These are phyloP conservation scores for Nissolia schottii DNA, from an alignment of 306 rosid species.

Conservation along the genomic window DNA sequence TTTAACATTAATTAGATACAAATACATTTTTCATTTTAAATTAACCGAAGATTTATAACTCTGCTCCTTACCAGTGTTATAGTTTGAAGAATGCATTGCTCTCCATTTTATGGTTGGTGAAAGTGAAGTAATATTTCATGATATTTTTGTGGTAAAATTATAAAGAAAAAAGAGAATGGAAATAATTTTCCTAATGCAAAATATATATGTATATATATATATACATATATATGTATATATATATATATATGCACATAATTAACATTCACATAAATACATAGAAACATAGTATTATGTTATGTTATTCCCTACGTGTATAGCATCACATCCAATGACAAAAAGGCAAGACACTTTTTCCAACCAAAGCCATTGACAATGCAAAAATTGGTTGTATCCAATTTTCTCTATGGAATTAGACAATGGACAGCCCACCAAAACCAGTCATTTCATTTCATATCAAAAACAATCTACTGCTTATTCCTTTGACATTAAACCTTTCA, in stretches of 20 bases:
- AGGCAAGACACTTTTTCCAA: conserved; percentile 45
- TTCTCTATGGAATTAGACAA: conserved; percentile 27
- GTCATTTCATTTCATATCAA: conserved; percentile 59
- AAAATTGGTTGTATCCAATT: conserved; percentile 39
- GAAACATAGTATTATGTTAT: conserved; percentile 13
- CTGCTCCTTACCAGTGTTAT: too few relatives aligned
- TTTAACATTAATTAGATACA: too few relatives aligned
- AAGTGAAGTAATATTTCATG: too few relatives aligned
- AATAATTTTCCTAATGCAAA: background rate
- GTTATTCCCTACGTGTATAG: conserved; percentile 12
- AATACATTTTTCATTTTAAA: too few relatives aligned
- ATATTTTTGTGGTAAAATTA: background rate
- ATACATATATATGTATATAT: too few relatives aligned
- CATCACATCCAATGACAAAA: conserved; percentile 36
- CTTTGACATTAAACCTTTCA: conserved; percentile 74
- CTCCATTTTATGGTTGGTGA: too few relatives aligned
- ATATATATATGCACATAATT: too few relatives aligned
- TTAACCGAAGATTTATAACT: too few relatives aligned
- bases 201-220: too few relatives aligned
- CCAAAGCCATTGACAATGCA: conserved; percentile 44
- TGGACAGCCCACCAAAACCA: conserved; percentile 52
- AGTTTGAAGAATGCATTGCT: too few relatives aligned
- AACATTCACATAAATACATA: conserved; percentile 11
- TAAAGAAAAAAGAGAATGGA: background rate
- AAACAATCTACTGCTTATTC: conserved; percentile 32